These are phyloP conservation scores for Yamadazyma nakazawae DNA, from an alignment of 805 yeast genomes.

Conservation along the genomic window DNA sequence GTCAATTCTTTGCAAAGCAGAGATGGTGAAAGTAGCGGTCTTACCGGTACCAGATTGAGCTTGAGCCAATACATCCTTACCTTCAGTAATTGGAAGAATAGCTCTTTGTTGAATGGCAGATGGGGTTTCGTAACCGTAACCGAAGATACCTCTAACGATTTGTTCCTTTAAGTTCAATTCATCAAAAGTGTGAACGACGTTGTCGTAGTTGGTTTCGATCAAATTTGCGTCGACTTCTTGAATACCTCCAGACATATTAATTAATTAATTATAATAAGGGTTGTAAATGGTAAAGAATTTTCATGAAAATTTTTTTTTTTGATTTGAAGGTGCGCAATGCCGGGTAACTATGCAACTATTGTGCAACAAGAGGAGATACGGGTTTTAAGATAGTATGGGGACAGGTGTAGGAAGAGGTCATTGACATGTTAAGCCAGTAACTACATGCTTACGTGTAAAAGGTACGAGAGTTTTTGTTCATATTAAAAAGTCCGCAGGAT, in stretches of 20 bases:
- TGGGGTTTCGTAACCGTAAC: conserved; percentile 79
- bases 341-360: conserved; percentile 2
- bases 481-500: no score
- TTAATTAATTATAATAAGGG: conserved; percentile 1
- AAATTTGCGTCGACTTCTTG: conserved; percentile 76
- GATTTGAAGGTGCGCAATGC: conserved; percentile 5
- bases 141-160: conserved; percentile 74
- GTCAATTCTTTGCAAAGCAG: conserved; percentile 73
- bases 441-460: no score
- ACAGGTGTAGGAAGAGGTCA: no score
- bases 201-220: conserved; percentile 95
- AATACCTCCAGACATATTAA: conserved; percentile 61
- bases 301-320: conserved; percentile 6
- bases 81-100: conserved; percentile 71
- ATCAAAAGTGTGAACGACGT: conserved; percentile 69
- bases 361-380: background rate
- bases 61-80: conserved; percentile 73
- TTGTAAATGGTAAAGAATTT: conserved; percentile 4
- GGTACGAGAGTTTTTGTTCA: no score
- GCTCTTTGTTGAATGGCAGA: conserved; percentile 83
- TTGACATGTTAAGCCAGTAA: no score
- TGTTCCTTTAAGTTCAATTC: conserved; percentile 70
- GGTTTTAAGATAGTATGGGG: no score
- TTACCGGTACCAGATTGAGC: conserved; percentile 91
- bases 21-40: conserved; percentile 82